Evolutionary conservation across 305 asterid species (phyloP), one percentile per base, ranked within the genome.

Genomic region (Fraxinus dipetala): DNA sequence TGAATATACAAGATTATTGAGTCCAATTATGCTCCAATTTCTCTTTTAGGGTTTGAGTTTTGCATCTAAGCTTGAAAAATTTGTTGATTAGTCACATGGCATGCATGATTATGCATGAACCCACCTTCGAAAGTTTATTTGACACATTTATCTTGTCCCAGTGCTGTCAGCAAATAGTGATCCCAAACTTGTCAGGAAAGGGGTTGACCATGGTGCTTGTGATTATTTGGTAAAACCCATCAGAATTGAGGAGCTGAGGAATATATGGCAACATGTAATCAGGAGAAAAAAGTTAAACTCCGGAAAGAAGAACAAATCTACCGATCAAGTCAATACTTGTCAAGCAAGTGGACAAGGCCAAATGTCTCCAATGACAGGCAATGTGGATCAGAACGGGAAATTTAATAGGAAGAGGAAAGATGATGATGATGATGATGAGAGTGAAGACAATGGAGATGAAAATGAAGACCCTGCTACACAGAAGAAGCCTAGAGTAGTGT

Each of bases 401-500:
- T 82, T 82, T 72, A 93, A 87, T 59, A 89, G 92, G 81, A 94
- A 89, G 90, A 90, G 97, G 85, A 93, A 90, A 88, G 96, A 93
- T 18, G 97, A 94, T 38, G 45, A 36, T 6, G 43, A 35, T 6
- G 97, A 92, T n/a, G 90, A 89, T 4, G 95, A 91, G 26, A 78
- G 80, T 56, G 95, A 91, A 22, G 97, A 91, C 18, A 86, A 84
- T 13, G 93, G n/a, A n/a, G n/a, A n/a, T n/a, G n/a, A 93, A 26
- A 69, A 85, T 72, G 97, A 92, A 67, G 98, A 93, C 69, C 86
- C 92, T 6, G 63, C 87, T 76, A 31, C 95, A 11, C 98, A 90
- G 89, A 94, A 94, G 90, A 92, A 89, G 89, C 95, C 97, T 74
- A 87, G 98, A 22, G 98, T 94, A 1, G 95, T 93, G 51, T 94